Percentiles rank a stretch among this genome's conserved stretches.
Evolutionary conservation across 208 protist species (phyloP).

Genomic region (Wallacemonas sp.): DNA sequence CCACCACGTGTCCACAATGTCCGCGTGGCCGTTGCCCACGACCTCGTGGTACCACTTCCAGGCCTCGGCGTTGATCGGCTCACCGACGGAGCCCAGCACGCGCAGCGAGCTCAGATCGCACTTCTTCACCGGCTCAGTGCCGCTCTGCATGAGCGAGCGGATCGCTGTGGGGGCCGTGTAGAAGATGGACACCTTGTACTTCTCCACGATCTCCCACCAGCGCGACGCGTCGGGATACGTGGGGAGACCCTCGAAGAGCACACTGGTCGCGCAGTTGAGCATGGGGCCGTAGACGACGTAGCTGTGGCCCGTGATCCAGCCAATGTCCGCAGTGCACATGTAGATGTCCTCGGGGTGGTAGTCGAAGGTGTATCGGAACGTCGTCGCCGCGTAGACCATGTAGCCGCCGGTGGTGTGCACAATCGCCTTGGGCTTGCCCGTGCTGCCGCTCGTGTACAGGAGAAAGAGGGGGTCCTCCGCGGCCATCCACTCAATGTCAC

Average conservation of each 20-base stretch:
- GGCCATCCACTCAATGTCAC: constrained; percentile 89
- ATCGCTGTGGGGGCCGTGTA: constrained; percentile 98
- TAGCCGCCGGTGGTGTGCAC: constrained; percentile 95
- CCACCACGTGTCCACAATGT: constrained; percentile 98
- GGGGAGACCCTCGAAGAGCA: constrained; percentile 96
- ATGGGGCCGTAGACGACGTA: constrained; percentile 99
- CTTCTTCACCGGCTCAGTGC: constrained; percentile 73
- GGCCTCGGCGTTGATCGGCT: constrained; percentile 95
- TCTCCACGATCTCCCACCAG: constrained; percentile 95
- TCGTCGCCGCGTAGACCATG: constrained; percentile 91
- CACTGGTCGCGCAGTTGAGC: constrained; percentile 92
- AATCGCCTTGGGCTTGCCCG: constrained; percentile 97
- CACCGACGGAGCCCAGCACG: constrained; percentile 96
- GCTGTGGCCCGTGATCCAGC: constrained; percentile 97
- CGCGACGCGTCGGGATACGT: constrained; percentile 83
- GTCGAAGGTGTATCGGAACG: constrained; percentile 96
- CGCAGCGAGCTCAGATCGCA: constrained; percentile 80
- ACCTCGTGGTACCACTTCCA: constrained; percentile 94
- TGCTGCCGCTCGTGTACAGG: constrained; percentile 98
- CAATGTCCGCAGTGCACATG: constrained; percentile 90
- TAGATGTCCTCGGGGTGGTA: constrained; percentile 96
- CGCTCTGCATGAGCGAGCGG: constrained; percentile 81
- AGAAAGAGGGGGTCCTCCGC: constrained; percentile 97
- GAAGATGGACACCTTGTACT: constrained; percentile 95
- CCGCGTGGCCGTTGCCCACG: constrained; percentile 88